Base-by-base conservation (phyloP, 163 green algal species). In the Volvox carteri region DNA sequence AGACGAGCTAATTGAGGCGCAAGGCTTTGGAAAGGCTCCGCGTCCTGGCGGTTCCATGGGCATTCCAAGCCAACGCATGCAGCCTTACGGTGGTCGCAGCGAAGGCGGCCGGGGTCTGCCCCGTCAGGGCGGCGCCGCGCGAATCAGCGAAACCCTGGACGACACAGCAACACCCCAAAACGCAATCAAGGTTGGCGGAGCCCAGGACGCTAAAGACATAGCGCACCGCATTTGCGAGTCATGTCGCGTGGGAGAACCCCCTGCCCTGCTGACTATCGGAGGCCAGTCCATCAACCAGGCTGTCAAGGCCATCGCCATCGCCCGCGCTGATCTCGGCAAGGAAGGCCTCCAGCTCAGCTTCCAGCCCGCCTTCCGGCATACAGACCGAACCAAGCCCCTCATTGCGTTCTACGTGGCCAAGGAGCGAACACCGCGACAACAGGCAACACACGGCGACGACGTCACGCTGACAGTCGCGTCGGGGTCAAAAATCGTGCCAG, bases 321-420 rank as follows among this genome's bases (percentile, higher is more conserved):
- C 90, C 4, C 60, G 72, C 16, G 60, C 78, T 25, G 88, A 93
- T n/a, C 79, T 93, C 3, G 48, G 56, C 54, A 48, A 81, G 2
- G 62, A 88, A n/a, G 65, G 74, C 6, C 42, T 92, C 18, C 78
- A 92, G 62, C 83, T 93, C 9, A 84, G 60, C 48, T 93, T 93
- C 75, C 91, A 93, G 80, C 91, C 91, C 11, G 91, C 91, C 1
- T 93, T 93, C 74, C 79, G 91, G 8, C 87, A 93, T 44, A 83
- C 56, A 14, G 90, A 93, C 65, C 78, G 91, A 41, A 93, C 91
- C 14, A 92, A 91, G 72, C 91, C 91, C 1, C 73, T 92, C 12
- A 93, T 93, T 48, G 91, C 91, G n/a, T 93, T 93, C 28, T 93
- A 93, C 48, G 46, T 93, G 0, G 80, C 90, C 14, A 92, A 84